These are phyloP conservation scores for Pythium phragmitis DNA, from an alignment of 352 stramenopile genomes.

Conservation along the genomic window DNA sequence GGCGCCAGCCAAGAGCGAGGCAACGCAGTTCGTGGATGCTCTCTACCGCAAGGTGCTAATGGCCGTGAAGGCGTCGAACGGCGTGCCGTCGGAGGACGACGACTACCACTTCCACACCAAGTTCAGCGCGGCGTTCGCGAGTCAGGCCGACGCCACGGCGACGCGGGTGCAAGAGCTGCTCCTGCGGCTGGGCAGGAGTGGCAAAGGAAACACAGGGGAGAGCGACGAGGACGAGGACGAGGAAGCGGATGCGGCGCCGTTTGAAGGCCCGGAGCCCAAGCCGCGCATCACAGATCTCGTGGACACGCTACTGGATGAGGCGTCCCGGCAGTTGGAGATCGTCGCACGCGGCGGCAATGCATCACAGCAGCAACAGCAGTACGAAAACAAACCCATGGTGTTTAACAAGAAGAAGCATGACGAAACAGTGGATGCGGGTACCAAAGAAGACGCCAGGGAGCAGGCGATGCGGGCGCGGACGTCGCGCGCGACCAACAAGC, in stretches of 20 bases:
- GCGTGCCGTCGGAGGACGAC: conserved; percentile 71
- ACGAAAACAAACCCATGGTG: conserved; percentile 68
- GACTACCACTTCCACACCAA: conserved; percentile 83
- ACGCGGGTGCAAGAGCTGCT: conserved; percentile 54
- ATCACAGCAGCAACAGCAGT: conserved; percentile 8
- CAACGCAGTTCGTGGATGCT: conserved; percentile 45
- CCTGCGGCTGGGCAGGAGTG: conserved; percentile 36
- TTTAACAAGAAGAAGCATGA: conserved; percentile 51
- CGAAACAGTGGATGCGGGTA: conserved; percentile 18
- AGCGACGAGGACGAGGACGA: conserved; percentile 36
- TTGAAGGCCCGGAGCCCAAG: conserved; percentile 77
- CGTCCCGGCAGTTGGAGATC: conserved; percentile 68
- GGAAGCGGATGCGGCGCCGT: conserved; percentile 53
- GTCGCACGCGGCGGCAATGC: conserved; percentile 38
- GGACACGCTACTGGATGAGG: conserved; percentile 80
- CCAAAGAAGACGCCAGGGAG: conserved; percentile 10
- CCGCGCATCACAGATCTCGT: conserved; percentile 74
- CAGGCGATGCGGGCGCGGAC: conserved; percentile 7
- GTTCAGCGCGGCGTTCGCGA: conserved; percentile 62
- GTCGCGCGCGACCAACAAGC: conserved; percentile 55
- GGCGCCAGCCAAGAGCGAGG: conserved; percentile 22
- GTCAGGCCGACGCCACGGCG: conserved; percentile 35
- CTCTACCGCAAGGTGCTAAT: conserved; percentile 78
- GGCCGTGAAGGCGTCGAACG: conserved; percentile 82
- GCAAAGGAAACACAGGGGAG: conserved; percentile 8